phyloP scores from a whole-genome alignment of 768 basidiomycete genomes.

The Rhizopogon roseolus region DNA sequence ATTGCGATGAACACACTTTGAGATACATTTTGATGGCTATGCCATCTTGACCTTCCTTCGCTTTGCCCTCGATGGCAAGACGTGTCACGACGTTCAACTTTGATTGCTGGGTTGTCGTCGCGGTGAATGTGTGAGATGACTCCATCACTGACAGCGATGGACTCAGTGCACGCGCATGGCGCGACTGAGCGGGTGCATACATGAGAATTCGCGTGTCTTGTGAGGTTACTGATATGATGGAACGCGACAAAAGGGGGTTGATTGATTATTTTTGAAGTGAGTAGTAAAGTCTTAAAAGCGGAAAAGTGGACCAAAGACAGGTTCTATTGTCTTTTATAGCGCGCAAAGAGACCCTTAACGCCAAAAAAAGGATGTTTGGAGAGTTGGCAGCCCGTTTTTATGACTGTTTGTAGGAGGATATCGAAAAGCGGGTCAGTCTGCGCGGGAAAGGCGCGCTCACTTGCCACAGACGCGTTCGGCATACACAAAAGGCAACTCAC shows the following conservation, averaged over 20 bases:
- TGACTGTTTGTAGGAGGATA: background rate
- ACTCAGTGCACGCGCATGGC: slow-evolving; percentile 25
- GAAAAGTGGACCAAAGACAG: slow-evolving; percentile 2
- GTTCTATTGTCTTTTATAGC: slow-evolving; percentile 1
- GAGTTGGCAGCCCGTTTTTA: background rate
- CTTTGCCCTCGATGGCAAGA: slow-evolving; percentile 70
- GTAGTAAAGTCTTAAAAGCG: background rate
- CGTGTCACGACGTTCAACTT: slow-evolving; percentile 69
- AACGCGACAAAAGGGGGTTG: background rate
- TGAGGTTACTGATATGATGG: background rate
- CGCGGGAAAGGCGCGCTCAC: slow-evolving; percentile 8
- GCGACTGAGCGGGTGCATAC: slow-evolving; percentile 16
- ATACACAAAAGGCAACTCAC: slow-evolving; percentile 1
- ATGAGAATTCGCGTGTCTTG: slow-evolving; percentile 3
- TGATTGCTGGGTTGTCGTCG: slow-evolving; percentile 31
- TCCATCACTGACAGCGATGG: slow-evolving; percentile 25
- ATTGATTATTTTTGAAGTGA: background rate
- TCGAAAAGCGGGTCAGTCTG: slow-evolving; percentile 10
- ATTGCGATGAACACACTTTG: slow-evolving; percentile 44
- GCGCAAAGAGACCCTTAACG: background rate
- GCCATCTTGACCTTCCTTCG: slow-evolving; percentile 59
- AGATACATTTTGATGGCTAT: slow-evolving; percentile 72
- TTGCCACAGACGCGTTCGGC: slow-evolving; percentile 17
- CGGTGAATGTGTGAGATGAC: slow-evolving; percentile 43
- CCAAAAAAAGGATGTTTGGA: background rate